These are phyloP conservation scores for Fusarium sacchari DNA, from an alignment of 2,329 filamentous ascomycete genomes.

Conservation along the genomic window DNA sequence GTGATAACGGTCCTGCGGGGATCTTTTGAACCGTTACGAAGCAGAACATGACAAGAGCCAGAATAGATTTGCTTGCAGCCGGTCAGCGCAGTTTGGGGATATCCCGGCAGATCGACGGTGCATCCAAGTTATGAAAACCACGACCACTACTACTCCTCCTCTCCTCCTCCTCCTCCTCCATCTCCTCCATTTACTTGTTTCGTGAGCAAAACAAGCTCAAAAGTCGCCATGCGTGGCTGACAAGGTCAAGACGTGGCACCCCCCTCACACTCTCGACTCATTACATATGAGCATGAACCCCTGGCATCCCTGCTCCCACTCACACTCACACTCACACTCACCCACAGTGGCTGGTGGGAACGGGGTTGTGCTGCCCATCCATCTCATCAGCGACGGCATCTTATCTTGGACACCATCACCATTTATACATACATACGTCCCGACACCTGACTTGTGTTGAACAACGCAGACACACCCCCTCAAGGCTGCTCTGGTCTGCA, in stretches of 20 bases:
- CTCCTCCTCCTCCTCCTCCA: too few species aligned
- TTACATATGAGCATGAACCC: not conserved
- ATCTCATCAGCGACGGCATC: conserved; percentile 29
- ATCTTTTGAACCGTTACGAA: not conserved
- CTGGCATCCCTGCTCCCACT: conserved; percentile 2
- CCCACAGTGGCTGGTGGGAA: not conserved
- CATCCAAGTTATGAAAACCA: conserved; percentile 14
- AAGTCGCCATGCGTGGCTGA: conserved; percentile 18
- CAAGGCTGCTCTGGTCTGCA: conserved; percentile 4
- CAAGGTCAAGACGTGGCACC: conserved; percentile 20
- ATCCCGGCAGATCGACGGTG: conserved; percentile 36
- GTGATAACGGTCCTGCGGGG: conserved; percentile 31
- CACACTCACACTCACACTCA: not conserved
- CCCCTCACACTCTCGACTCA: conserved; percentile 4
- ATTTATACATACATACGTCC: not conserved
- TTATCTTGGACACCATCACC: conserved; percentile 30
- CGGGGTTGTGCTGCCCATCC: conserved; percentile 7
- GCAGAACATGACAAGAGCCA: not conserved
- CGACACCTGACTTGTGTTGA: conserved; percentile 21
- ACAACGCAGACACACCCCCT: conserved; percentile 35
- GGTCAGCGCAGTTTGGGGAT: conserved; percentile 36
- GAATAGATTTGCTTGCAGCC: conserved; percentile 39
- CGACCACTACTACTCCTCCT: not conserved
- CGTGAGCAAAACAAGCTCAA: conserved; percentile 4
- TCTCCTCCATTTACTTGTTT: not conserved